Conservation (phyloP, 1,284 basidiomycete genomes). For the Erythrobasidium hasegawianum region DNA sequence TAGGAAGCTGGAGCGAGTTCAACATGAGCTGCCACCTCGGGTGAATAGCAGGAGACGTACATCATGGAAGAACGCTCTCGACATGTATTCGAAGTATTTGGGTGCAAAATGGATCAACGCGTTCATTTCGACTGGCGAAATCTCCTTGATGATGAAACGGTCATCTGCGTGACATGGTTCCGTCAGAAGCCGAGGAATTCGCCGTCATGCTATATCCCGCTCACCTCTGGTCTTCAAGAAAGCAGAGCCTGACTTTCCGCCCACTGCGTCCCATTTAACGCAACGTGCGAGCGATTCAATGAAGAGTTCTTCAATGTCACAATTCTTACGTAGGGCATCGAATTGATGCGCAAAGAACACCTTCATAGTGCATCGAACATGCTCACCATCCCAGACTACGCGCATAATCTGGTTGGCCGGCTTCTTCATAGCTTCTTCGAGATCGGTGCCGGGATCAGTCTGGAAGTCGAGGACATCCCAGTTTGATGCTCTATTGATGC, state of each 20-base stretch:
- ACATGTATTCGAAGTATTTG: constrained; percentile 96
- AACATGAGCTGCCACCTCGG: too few species aligned
- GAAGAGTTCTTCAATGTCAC: constrained; percentile 89
- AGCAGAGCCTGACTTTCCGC: constrained; percentile 93
- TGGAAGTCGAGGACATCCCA: constrained; percentile 42
- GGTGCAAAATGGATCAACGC: constrained; percentile 96
- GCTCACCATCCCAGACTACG: constrained; percentile 23
- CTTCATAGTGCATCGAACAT: constrained; percentile 87
- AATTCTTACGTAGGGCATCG: constrained; percentile 83
- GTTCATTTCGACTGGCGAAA: constrained; percentile 86
- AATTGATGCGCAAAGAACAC: constrained; percentile 97
- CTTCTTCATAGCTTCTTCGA: constrained; percentile 55
- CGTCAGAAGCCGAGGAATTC: background rate
- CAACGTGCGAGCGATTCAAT: constrained; percentile 90
- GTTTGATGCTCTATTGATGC: constrained; percentile 37
- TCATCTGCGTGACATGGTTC: constrained; percentile 62
- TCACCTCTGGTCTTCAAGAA: constrained; percentile 91
- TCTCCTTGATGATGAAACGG: constrained; percentile 96
- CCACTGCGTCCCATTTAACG: constrained; percentile 91
- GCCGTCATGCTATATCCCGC: constrained; percentile 31
- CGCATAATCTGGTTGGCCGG: constrained; percentile 28
- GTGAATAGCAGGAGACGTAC: constrained; percentile 22
- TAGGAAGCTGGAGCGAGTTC: constrained; percentile 64
- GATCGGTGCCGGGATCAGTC: constrained; percentile 57
- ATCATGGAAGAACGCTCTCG: constrained; percentile 57